Conservation (phyloP, 2,329 filamentous ascomycete species). For the Pezicula rhizophila region DNA sequence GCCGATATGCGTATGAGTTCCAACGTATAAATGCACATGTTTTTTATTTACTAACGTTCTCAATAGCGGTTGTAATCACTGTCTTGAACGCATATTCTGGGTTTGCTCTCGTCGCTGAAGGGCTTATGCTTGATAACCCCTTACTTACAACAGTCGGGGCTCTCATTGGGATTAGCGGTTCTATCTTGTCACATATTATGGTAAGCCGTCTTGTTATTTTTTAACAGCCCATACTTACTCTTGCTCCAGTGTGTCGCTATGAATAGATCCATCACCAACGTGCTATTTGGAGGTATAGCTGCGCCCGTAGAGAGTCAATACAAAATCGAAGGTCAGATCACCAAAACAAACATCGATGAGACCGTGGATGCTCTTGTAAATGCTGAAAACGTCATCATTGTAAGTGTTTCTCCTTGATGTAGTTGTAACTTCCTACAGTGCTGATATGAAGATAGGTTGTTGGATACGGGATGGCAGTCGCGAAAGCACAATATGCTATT, state of each 20-base stretch:
- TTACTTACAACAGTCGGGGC: constrained; percentile 80
- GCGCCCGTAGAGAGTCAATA: constrained; percentile 56
- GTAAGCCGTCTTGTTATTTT: constrained; percentile 13
- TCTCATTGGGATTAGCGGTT: constrained; percentile 81
- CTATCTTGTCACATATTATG: constrained; percentile 80
- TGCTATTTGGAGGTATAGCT: constrained; percentile 77
- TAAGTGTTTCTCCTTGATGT: constrained; percentile 18
- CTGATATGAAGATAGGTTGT: constrained; percentile 44
- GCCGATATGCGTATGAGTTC: constrained; percentile 69
- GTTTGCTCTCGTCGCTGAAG: constrained; percentile 84
- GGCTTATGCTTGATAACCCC: constrained; percentile 85
- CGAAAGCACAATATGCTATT: constrained; percentile 88
- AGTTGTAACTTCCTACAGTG: not conserved
- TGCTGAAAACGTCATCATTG: constrained; percentile 80
- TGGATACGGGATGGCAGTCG: constrained; percentile 90
- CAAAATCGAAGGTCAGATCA: constrained; percentile 75
- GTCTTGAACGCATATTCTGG: constrained; percentile 88
- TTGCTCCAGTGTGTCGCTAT: constrained; percentile 64
- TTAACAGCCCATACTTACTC: constrained; percentile 31
- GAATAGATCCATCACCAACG: constrained; percentile 86
- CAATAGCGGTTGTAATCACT: constrained; percentile 72
- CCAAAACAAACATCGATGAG: constrained; percentile 73
- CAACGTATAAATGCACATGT: not conserved
- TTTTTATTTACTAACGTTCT: constrained; percentile 8
- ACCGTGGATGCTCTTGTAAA: constrained; percentile 69